A percentile compares a stretch with the other conserved stretches of the same genome.
phyloP scores from a whole-genome alignment of 768 basidiomycete genomes.

The Flagelloscypha sp. region DNA sequence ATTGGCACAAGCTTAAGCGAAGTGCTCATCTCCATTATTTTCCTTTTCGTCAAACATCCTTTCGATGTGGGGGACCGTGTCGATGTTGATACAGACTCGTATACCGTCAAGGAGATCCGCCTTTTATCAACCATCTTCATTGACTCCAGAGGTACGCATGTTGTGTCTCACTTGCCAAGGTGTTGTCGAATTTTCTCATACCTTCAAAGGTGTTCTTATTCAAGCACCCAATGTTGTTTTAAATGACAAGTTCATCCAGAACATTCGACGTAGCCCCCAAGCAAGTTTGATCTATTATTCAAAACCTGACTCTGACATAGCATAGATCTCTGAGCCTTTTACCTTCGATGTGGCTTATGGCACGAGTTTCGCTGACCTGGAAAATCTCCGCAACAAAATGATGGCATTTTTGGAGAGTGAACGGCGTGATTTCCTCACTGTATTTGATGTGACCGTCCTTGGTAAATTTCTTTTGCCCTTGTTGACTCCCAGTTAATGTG shows the following conservation, averaged over 20 bases:
- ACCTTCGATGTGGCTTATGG: constrained; percentile 71
- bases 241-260: constrained; percentile 61
- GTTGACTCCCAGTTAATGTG: constrained; percentile 2
- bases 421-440: constrained; percentile 65
- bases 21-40: constrained; percentile 79
- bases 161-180: too few relatives aligned
- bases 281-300: constrained; percentile 27
- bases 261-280: constrained; percentile 64
- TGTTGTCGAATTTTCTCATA: too few relatives aligned
- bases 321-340: constrained; percentile 71
- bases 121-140: constrained; percentile 72
- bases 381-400: constrained; percentile 71
- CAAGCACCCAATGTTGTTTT: constrained; percentile 64
- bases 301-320: not conserved
- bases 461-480: constrained; percentile 28
- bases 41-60: constrained; percentile 83
- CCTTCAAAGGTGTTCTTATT: constrained; percentile 51
- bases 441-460: constrained; percentile 65
- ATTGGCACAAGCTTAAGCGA: constrained; percentile 77
- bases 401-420: constrained; percentile 64
- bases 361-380: constrained; percentile 77
- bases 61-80: constrained; percentile 80
- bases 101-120: constrained; percentile 83
- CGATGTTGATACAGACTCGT: constrained; percentile 39
- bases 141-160: constrained; percentile 27